Evolutionary conservation across 2,329 filamentous ascomycete genomes (phyloP), one percentile per base, ranked within the genome.

Genomic region (Harringtonia lauricola): DNA sequence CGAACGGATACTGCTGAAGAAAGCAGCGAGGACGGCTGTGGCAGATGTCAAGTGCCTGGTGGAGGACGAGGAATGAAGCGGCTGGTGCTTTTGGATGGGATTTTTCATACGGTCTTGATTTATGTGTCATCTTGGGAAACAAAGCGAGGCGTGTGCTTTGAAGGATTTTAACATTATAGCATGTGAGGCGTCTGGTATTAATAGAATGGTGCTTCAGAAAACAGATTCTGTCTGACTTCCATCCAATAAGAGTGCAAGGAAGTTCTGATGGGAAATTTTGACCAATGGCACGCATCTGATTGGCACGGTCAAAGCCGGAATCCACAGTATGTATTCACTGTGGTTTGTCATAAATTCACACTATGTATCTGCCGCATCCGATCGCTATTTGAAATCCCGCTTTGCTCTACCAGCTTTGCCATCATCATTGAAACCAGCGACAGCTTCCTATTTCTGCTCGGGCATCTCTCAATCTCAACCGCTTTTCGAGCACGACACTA

Each of bases 1-100:
- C 51, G 82, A 88, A 67, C 83, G 87, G 64, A 75, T 73, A 7
- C 67, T 92, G 54, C 63, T 98, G 60, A 98, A 98, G 72, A 87
- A 83, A 65, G 81, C 90, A 63, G 85, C 86, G 3, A 74, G 89
- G 55, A 76, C 80, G 34, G 86, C 81, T 0, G 89, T 96, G 15
- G 66, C 54, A 12, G 75, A 79, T 55, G 73, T 75, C 15, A 66
- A 40, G 22, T 12, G 28, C 15, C 29, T 45, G 10, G 36, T 51
- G 35, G 44, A 41, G 24, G 42, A 29, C 18, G 28, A 39, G 24
- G 39, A 42, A 28, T 39, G 29, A 34, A n/a, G 10, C 21, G 3
- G 3, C 6, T 7, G 18, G 36, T 3, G 17, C 13, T 1, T 15
- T 26, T 36, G 33, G 18, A n/a, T n/a, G n/a, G n/a, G n/a, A 8